Percentiles rank a stretch among this genome's conserved stretches.
Conservation (phyloP, 176 grass and related monocot species). For the Cymbopogon citratus region DNA sequence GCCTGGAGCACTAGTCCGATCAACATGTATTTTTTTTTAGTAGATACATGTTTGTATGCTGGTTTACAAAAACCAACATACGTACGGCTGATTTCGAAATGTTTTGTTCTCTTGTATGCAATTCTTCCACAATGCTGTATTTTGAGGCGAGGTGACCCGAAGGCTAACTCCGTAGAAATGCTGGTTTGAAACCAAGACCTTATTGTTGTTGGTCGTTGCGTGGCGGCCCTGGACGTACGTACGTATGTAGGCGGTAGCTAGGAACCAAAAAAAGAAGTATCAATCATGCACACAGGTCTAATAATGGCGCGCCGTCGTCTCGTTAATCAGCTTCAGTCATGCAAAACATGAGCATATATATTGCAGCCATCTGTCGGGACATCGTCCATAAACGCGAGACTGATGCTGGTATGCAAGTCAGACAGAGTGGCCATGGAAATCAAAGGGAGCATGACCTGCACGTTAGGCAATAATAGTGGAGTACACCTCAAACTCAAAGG, state of each 20-base stretch:
- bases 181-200: slow-evolving; percentile 11
- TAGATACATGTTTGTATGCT: not conserved
- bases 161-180: not conserved
- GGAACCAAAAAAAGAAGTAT: not conserved
- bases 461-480: slow-evolving; percentile 12
- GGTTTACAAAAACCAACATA: not conserved
- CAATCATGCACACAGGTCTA: not conserved
- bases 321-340: not conserved
- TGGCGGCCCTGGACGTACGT: not conserved
- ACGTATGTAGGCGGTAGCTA: not conserved
- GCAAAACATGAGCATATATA: not conserved
- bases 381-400: not conserved
- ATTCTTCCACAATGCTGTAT: not conserved
- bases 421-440: slow-evolving; percentile 26
- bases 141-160: not conserved
- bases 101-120: not conserved
- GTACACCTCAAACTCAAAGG: not conserved
- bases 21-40: not conserved
- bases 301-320: not conserved
- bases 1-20: not conserved
- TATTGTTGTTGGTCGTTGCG: not conserved
- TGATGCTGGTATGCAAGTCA: not conserved
- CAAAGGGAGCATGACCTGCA: slow-evolving; percentile 10
- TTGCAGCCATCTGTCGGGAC: not conserved
- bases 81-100: not conserved